Conservation (phyloP, 257 asterid genomes). For the Echium plantagineum region DNA sequence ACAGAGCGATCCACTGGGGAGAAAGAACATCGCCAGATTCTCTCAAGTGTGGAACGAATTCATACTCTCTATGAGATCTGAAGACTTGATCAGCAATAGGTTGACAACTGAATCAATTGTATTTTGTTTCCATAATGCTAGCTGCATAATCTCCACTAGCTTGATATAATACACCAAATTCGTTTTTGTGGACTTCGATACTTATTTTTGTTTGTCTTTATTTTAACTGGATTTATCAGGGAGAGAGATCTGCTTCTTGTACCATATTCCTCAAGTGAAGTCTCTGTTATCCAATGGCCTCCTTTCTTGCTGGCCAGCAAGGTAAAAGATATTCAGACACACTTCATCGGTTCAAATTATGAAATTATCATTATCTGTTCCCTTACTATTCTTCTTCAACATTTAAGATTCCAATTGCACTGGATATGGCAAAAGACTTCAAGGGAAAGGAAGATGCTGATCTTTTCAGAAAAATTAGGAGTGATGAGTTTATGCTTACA, state of each 20-base stretch:
- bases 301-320: conserved; percentile 97
- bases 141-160: not conserved
- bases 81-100: conserved; percentile 85
- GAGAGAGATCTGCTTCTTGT: conserved; percentile 88
- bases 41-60: conserved; percentile 99
- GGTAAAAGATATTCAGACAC: conserved; percentile 34
- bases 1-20: conserved; percentile 59
- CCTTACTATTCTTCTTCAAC: conserved; percentile 13
- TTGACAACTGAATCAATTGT: conserved; percentile 15
- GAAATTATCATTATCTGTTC: conserved; percentile 17
- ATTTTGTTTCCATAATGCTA: not conserved
- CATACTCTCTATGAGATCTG: conserved; percentile 79
- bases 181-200: not conserved
- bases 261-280: conserved; percentile 77
- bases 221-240: conserved; percentile 31
- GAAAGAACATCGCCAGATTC: conserved; percentile 77
- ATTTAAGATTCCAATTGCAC: conserved; percentile 82
- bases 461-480: conserved; percentile 66
- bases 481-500: conserved; percentile 70
- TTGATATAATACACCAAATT: not conserved
- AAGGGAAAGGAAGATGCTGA: conserved; percentile 74
- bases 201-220: not conserved
- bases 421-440: conserved; percentile 94
- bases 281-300: conserved; percentile 96
- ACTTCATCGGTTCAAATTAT: conserved; percentile 1